These are phyloP conservation scores for Malus fusca DNA, from an alignment of 306 rosid genomes.

Conservation along the genomic window DNA sequence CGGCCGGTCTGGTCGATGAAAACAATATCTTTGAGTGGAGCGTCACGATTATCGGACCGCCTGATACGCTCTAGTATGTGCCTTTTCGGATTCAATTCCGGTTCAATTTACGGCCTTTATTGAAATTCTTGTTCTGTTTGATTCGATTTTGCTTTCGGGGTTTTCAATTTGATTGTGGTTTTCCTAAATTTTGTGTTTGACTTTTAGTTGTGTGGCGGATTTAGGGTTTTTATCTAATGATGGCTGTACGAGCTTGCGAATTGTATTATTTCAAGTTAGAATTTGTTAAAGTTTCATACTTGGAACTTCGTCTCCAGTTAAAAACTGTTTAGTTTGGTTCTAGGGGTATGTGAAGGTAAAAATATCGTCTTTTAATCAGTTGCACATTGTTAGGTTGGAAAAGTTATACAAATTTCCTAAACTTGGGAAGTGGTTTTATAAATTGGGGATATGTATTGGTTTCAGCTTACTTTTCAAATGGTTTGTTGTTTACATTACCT, in stretches of 20 bases:
- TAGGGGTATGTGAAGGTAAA: background rate
- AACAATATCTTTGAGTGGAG: slow-evolving; percentile 94
- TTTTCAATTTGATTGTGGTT: slow-evolving; percentile 2
- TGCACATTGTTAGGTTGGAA: background rate
- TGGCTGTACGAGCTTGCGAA: background rate
- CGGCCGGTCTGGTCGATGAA: slow-evolving; percentile 94
- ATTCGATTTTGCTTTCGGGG: background rate
- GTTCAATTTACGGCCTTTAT: background rate
- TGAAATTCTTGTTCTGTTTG: slow-evolving; percentile 1
- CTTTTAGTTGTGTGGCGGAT: background rate
- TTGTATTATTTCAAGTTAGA: background rate
- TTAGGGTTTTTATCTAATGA: slow-evolving; percentile 3
- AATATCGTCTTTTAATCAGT: background rate
- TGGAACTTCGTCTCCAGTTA: background rate
- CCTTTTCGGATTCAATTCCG: background rate
- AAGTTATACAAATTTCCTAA: background rate
- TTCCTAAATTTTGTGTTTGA: background rate
- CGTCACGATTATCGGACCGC: slow-evolving; percentile 96
- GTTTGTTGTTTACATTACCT: background rate
- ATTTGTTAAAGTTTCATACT: background rate
- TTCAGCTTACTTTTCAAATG: background rate
- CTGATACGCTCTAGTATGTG: slow-evolving; percentile 92
- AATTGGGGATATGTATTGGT: background rate
- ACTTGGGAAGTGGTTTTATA: background rate
- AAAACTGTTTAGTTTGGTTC: background rate